A percentile compares a stretch with the other conserved stretches of the same genome.
Conservation (phyloP, 352 stramenopile species). For the Globisporangium canariense region DNA sequence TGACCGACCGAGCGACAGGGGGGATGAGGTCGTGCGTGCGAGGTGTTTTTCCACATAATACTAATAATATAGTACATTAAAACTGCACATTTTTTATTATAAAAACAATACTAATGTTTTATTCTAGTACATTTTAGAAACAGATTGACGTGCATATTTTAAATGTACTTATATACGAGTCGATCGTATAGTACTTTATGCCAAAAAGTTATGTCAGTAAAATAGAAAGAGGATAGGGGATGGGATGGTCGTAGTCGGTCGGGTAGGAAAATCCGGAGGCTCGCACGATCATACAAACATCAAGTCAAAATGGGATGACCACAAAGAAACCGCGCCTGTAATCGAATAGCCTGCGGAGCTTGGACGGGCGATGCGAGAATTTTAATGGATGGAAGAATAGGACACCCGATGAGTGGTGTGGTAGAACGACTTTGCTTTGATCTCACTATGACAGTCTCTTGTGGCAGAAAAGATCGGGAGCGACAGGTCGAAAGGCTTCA, state of each 20-base stretch:
- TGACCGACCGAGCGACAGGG: background rate
- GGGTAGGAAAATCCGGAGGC: background rate
- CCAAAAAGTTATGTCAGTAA: background rate
- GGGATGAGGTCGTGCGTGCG: background rate
- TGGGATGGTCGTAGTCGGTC: background rate
- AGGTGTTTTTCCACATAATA: background rate
- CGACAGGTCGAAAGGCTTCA: constrained; percentile 33
- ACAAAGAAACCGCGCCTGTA: constrained; percentile 4
- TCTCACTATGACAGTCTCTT: background rate
- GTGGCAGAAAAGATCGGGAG: constrained; percentile 10
- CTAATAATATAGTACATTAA: background rate
- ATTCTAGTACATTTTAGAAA: too few species aligned
- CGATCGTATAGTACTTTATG: too few species aligned
- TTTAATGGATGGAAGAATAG: constrained; percentile 3
- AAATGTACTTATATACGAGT: too few species aligned
- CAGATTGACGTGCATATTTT: too few species aligned
- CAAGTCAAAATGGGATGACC: background rate
- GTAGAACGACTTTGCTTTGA: background rate
- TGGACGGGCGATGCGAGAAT: background rate
- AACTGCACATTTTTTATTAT: background rate
- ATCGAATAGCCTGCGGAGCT: background rate
- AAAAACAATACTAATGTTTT: background rate
- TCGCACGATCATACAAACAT: background rate
- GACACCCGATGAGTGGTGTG: background rate
- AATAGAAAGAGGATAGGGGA: too few species aligned